phyloP scores from a whole-genome alignment of 2,329 filamentous ascomycete species.

The Ophiostoma tasmaniense region DNA sequence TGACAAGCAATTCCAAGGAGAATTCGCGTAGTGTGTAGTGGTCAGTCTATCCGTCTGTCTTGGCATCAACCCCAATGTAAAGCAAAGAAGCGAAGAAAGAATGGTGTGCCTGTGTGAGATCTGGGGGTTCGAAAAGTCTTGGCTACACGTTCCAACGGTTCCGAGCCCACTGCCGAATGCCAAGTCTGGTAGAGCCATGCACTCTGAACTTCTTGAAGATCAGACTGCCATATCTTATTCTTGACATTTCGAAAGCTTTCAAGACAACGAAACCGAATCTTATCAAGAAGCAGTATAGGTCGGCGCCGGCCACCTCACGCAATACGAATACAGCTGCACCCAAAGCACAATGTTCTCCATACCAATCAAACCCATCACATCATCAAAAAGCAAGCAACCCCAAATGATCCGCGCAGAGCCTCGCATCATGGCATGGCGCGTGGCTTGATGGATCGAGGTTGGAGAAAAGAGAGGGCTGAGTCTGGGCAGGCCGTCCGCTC shows the following conservation, averaged over 20 bases:
- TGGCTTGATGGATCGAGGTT: background rate
- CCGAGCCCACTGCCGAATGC: background rate
- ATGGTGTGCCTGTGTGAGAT: background rate
- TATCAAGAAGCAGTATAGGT: background rate
- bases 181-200: background rate
- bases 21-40: background rate
- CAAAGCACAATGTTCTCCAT: background rate
- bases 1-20: background rate
- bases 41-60: background rate
- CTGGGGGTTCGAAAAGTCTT: background rate
- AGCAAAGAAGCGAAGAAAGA: background rate
- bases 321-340: background rate
- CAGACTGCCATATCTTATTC: no score
- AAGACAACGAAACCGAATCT: no score
- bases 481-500: slow-evolving; percentile 2
- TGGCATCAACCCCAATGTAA: background rate
- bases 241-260: no score
- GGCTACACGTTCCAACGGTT: background rate
- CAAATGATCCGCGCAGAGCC: slow-evolving; percentile 2
- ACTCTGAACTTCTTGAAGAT: background rate
- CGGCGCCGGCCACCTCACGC: background rate
- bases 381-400: background rate
- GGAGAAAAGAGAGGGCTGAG: background rate
- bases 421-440: background rate
- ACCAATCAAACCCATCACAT: background rate